Base-by-base conservation (phyloP, 1,284 basidiomycete genomes). In the Trametes versicolor region DNA sequence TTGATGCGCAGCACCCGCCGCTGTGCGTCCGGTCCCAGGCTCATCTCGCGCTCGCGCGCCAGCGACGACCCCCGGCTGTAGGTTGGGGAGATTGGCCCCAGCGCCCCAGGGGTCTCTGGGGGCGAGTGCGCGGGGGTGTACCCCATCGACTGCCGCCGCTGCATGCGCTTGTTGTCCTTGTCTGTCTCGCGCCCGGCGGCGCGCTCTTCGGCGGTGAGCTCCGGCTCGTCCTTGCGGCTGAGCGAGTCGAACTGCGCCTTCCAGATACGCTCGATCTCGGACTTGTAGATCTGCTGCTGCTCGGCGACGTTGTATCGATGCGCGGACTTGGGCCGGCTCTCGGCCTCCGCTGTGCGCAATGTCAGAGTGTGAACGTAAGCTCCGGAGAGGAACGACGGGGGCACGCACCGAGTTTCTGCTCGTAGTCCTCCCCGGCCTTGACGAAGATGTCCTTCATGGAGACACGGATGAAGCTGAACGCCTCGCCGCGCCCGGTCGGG, bases 401-500 rank as follows among this genome's bases (percentile, higher is more conserved):
- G 15, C 79, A 39, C 84, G 74, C 74, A 93, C 95, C 90, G 68
- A 96, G 85, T 77, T 96, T 92, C 76, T 95, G 93, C 71, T 96
- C 94, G 72, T 96, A 95, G 72, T 96, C 94, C 79, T 99, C 97
- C 19, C 97, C 97, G 0, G 95, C 96, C 72, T 97, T 95, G 55
- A 99, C 89, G 79, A 99, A 99, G 68, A 98, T 97, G 74, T 98
- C 96, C 80, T 99, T 99, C 96, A 99, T 99, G 49, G 96, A 98
- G 56, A 98, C 96, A 56, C 96, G 90, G 74, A 99, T 90, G 78
- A 99, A 98, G 77, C 94, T 97, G 79, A 99, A 99, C 0, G 95
- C 98, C 79, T 99, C 97, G 32, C 97, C 97, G 51, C 97, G 86
- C 1, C 97, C 97, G 0, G 90, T 92, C 13, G 97, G 97, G 79